phyloP scores from a whole-genome alignment of 2,329 filamentous ascomycete genomes.

The Mollisiaceae sp. region DNA sequence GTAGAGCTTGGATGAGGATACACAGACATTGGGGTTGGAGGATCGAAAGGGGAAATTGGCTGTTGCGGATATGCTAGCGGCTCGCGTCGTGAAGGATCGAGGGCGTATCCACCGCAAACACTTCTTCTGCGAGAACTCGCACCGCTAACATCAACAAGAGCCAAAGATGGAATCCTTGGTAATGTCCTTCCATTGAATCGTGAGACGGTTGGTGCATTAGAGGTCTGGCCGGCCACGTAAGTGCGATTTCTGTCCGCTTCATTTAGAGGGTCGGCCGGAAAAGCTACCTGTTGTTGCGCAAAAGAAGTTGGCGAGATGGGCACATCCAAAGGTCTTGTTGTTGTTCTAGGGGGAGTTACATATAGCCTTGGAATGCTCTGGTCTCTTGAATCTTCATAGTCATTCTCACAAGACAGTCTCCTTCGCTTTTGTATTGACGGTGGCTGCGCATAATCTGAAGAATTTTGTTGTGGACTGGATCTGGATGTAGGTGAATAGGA shows the following conservation, averaged over 20 bases:
- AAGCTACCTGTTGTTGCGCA: slow-evolving; percentile 16
- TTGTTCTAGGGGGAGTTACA: slow-evolving; percentile 24
- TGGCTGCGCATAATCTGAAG: neutral
- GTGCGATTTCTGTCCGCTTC: slow-evolving; percentile 28
- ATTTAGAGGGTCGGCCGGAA: slow-evolving; percentile 24
- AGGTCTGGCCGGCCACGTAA: slow-evolving; percentile 19
- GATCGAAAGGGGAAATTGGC: slow-evolving; percentile 20
- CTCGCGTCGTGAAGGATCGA: slow-evolving; percentile 27
- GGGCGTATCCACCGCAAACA: slow-evolving; percentile 27
- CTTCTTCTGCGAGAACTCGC: slow-evolving; percentile 11
- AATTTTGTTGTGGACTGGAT: neutral
- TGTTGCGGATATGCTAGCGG: slow-evolving; percentile 26
- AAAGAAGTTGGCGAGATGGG: slow-evolving; percentile 23
- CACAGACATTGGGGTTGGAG: slow-evolving; percentile 13
- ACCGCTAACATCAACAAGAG: slow-evolving; percentile 16
- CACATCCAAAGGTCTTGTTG: slow-evolving; percentile 23
- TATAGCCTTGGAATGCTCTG: slow-evolving; percentile 19
- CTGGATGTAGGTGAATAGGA: slow-evolving; percentile 20
- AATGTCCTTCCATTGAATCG: slow-evolving; percentile 25
- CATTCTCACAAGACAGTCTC: slow-evolving; percentile 29
- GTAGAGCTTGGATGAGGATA: slow-evolving; percentile 22
- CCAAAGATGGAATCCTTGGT: slow-evolving; percentile 33
- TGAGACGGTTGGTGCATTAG: slow-evolving; percentile 15
- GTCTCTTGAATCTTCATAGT: slow-evolving; percentile 21
- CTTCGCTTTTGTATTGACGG: slow-evolving; percentile 28